Conservation (phyloP, 495 filamentous ascomycete genomes). For the Lophiostoma macrostomum region DNA sequence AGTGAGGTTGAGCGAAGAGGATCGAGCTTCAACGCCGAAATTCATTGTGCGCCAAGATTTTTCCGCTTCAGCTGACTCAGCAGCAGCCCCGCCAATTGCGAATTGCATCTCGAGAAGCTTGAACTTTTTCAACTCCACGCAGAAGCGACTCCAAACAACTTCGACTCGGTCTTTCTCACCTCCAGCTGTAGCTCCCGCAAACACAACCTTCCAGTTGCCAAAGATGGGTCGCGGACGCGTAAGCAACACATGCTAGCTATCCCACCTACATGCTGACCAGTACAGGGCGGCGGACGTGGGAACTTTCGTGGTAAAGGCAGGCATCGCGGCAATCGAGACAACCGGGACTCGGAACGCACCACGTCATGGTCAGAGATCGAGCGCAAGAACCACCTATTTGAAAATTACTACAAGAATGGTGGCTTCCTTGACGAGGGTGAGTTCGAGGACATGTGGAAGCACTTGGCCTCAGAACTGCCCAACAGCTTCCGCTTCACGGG, state of each 20-base stretch:
- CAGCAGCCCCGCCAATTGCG: slow-evolving; percentile 1
- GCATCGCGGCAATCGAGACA: not conserved
- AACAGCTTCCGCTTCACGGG: slow-evolving; percentile 91
- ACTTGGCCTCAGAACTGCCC: slow-evolving; percentile 76
- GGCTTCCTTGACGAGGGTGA: slow-evolving; percentile 71
- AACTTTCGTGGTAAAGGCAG: slow-evolving; percentile 7
- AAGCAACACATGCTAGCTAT: not conserved
- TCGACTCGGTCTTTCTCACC: not conserved
- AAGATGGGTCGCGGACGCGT: not conserved
- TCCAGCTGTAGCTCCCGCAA: too few relatives aligned
- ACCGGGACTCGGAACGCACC: slow-evolving; percentile 4
- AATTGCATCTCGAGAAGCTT: not conserved
- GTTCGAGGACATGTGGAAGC: slow-evolving; percentile 72
- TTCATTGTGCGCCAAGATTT: slow-evolving; percentile 6
- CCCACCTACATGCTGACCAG: not conserved
- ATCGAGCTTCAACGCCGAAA: too few relatives aligned
- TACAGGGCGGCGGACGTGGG: slow-evolving; percentile 26
- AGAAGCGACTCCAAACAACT: not conserved
- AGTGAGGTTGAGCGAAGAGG: too few relatives aligned
- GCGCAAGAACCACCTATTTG: slow-evolving; percentile 72
- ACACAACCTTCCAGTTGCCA: too few relatives aligned
- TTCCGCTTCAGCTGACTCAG: not conserved
- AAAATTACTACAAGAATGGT: slow-evolving; percentile 78
- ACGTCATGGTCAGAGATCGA: slow-evolving; percentile 48
- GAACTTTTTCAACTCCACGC: slow-evolving; percentile 5